phyloP scores from a whole-genome alignment of 2,329 filamentous ascomycete genomes.

The Penicillium sp. region DNA sequence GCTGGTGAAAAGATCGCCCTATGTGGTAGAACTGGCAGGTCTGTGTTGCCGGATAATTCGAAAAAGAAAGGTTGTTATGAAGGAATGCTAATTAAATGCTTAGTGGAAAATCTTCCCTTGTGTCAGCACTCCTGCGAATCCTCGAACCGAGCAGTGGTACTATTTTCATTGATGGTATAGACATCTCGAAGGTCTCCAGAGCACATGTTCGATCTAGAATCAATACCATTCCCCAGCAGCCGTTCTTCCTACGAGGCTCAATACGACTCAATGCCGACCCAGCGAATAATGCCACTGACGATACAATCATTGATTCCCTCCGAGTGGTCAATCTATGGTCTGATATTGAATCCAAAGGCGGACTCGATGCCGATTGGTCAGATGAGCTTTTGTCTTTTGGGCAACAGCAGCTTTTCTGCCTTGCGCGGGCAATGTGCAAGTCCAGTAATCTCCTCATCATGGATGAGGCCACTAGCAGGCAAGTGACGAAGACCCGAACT shows the following conservation, averaged over 20 bases:
- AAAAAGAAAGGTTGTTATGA: neutral
- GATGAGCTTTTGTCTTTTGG: constrained; percentile 46
- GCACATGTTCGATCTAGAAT: constrained; percentile 24
- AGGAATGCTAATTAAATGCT: neutral
- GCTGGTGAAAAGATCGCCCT: constrained; percentile 31
- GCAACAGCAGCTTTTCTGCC: constrained; percentile 59
- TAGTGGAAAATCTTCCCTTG: constrained; percentile 31
- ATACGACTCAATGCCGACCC: constrained; percentile 20
- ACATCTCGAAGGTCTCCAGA: constrained; percentile 23
- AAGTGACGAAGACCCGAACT: neutral
- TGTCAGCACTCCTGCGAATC: constrained; percentile 27
- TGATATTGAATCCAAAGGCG: constrained; percentile 28
- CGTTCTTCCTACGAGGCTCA: constrained; percentile 27
- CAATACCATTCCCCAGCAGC: constrained; percentile 32
- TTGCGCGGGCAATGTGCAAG: constrained; percentile 55
- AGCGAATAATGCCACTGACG: constrained; percentile 13
- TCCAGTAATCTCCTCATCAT: constrained; percentile 25
- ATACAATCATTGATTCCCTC: constrained; percentile 25
- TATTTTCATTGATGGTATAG: constrained; percentile 29
- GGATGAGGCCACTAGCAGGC: constrained; percentile 26
- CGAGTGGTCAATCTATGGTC: constrained; percentile 28
- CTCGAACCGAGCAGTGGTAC: constrained; percentile 28
- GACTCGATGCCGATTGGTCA: constrained; percentile 35
- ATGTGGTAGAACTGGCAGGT: constrained; percentile 32
- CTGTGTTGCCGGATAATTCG: neutral